Evolutionary conservation across 1,284 basidiomycete species (phyloP).

Genomic region (Ustilago lituana): DNA sequence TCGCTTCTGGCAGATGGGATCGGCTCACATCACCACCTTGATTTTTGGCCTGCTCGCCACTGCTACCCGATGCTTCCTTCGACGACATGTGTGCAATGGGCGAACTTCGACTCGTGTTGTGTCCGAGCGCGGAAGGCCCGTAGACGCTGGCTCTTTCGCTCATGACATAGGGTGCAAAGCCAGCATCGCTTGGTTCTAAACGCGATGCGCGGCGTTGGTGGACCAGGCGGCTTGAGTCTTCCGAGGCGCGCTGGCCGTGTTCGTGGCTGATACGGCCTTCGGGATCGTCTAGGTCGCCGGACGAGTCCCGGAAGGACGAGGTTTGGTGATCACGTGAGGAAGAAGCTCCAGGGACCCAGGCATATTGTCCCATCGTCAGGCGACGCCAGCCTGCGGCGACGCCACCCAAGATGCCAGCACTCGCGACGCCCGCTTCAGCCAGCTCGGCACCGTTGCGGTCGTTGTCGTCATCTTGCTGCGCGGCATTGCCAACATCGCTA

Average conservation of each 20-base stretch:
- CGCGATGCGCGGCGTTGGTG: constrained; percentile 17
- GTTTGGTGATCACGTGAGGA: constrained; percentile 7
- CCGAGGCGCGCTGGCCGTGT: constrained; percentile 12
- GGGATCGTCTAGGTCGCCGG: constrained; percentile 25
- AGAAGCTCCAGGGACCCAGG: constrained; percentile 32
- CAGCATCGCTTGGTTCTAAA: constrained; percentile 27
- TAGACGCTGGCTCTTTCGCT: constrained; percentile 51
- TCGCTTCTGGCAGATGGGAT: neutral
- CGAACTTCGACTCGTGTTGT: constrained; percentile 26
- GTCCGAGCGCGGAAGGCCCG: constrained; percentile 29
- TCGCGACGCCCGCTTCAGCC: constrained; percentile 22
- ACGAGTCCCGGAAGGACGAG: constrained; percentile 16
- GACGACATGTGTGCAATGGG: constrained; percentile 20
- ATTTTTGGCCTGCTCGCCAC: constrained; percentile 18
- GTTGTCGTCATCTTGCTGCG: neutral
- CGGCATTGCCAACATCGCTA: constrained; percentile 1
- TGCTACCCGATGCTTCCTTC: constrained; percentile 36
- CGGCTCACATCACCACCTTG: neutral
- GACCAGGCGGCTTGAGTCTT: constrained; percentile 26
- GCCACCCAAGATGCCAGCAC: constrained; percentile 45
- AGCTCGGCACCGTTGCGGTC: constrained; percentile 1
- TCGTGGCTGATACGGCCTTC: constrained; percentile 24
- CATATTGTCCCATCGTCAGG: constrained; percentile 50
- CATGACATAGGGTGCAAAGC: constrained; percentile 32
- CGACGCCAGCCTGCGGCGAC: constrained; percentile 51